Base-by-base conservation (phyloP, 495 filamentous ascomycete genomes). In the Xylaria curta region DNA sequence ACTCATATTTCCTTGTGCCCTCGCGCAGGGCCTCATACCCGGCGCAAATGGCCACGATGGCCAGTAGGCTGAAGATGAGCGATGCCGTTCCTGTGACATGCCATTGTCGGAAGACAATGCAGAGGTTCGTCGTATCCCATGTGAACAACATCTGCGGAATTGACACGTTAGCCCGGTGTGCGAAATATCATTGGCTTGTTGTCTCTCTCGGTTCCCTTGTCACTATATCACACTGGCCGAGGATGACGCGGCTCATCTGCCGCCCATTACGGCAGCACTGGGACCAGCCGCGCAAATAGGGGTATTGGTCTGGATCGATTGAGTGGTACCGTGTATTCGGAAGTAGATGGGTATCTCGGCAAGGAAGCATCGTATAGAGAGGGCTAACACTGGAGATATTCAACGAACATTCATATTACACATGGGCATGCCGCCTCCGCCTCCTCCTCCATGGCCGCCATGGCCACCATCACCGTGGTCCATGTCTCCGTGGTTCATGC, bases 131-230 rank as follows among this genome's bases (percentile, higher is more conserved):
- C 21, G 94, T 94, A 75, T 92, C 87, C 97, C 96, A 98, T 65
- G 94, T 99, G 82, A 99, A 99, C 44, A 98, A 89, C 95, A 97
- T 98, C 93, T 97, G 72, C 17, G n/a, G 44, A 53, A n/a, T n/a
- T 3, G 9, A 56, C 15, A 40, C 15, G 33, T 70, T 46, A 70
- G 59, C 59, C 59, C 9, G 33, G 44, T 28, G n/a, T 54, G n/a
- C 24, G n/a, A 42, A n/a, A 24, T 42, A 13, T 7, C 10, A 24
- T 69, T 49, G 67, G 10, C 21, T 33, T n/a, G 44, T 51, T n/a
- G 49, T n/a, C 10, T 38, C 3, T 28, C 8, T 36, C 38, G 21
- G 53, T 8, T 40, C 38, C 24, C 40, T 59, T 33, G 19, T 19
- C 3, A n/a, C 54, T 56, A 10, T 66, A 74, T 72, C 53, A 54